Evolutionary conservation across 371 early-diverging fungal genomes (phyloP).

Genomic region (Saksenaea oblongispora): DNA sequence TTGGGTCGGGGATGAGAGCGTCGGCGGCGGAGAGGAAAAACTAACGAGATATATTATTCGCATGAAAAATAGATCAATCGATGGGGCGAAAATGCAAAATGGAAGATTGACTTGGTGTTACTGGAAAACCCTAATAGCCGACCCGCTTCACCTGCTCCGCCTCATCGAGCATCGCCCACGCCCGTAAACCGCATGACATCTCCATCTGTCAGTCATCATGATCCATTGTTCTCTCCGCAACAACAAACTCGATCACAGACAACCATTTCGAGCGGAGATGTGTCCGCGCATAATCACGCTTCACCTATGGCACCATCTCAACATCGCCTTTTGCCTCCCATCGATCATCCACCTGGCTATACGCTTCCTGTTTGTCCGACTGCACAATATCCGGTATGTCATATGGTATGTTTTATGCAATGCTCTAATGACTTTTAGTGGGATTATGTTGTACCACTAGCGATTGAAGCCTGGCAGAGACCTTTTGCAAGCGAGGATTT

Average conservation of each 20-base stretch:
- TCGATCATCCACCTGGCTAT: background rate
- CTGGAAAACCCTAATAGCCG: conserved; percentile 22
- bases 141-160: conserved; percentile 12
- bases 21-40: background rate
- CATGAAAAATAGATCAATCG: conserved; percentile 26
- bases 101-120: conserved; percentile 41
- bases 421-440: conserved; percentile 9
- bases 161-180: conserved; percentile 9
- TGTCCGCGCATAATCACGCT: background rate
- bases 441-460: conserved; percentile 12
- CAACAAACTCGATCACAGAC: conserved; percentile 12
- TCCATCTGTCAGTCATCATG: conserved; percentile 4
- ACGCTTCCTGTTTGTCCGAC: background rate
- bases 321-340: background rate
- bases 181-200: conserved; percentile 1
- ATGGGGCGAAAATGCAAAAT: conserved; percentile 40
- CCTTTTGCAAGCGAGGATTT: conserved; percentile 18
- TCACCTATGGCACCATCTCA: background rate
- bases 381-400: background rate
- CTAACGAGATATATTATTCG: conserved; percentile 2
- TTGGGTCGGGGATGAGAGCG: conserved; percentile 1
- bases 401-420: conserved; percentile 7
- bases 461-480: background rate
- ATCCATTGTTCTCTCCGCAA: conserved; percentile 2
- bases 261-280: background rate